Base-by-base conservation (phyloP, 202 grass and related monocot species). In the Zizania palustris region DNA sequence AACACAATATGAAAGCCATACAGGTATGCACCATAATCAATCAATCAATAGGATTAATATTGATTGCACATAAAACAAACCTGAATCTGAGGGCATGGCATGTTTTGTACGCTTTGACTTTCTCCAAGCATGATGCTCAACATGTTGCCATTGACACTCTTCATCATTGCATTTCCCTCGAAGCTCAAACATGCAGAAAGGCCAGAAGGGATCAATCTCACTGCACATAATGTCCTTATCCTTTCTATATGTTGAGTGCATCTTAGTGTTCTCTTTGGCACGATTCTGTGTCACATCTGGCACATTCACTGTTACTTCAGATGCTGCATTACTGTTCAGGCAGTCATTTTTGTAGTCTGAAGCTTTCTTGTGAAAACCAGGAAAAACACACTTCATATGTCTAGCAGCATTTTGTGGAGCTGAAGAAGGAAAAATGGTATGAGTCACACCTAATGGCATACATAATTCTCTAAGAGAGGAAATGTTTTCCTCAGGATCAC, bases 161-260 rank as follows among this genome's bases (percentile, higher is more conserved):
- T 99, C 96, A 66, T 99, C 90, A 82, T 99, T 95, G 72, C 96
- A 99, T 80, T 86, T 99, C 76, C 96, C 96, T 85, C 92, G 85
- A 43, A 99, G 89, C 86, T 99, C 96, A 90, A 89, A 99, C 80
- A 99, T 79, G 75, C 96, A 99, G 75, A 99, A 93, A 6, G 92
- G 96, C 96, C 89, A 93, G 72, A 99, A 99, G 81, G 89, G 87
- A 83, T 99, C 89, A 65, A 99, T 74, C 67, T 43, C 77, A 76
- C 39, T 42, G 63, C 69, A 40, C 37, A 38, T 36, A 46, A 67
- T 63, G 43, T 67, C 63, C 67, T 67, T 84, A 80, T 82, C 69
- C 60, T 86, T 80, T 69, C 73, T 39, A 65, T 59, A 58, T 75
- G 58, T 50, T 77, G 79, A 45, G 37, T 40, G 72, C 49, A 77